phyloP scores from a whole-genome alignment of 2,329 filamentous ascomycete species.

The Cytospora piceae region DNA sequence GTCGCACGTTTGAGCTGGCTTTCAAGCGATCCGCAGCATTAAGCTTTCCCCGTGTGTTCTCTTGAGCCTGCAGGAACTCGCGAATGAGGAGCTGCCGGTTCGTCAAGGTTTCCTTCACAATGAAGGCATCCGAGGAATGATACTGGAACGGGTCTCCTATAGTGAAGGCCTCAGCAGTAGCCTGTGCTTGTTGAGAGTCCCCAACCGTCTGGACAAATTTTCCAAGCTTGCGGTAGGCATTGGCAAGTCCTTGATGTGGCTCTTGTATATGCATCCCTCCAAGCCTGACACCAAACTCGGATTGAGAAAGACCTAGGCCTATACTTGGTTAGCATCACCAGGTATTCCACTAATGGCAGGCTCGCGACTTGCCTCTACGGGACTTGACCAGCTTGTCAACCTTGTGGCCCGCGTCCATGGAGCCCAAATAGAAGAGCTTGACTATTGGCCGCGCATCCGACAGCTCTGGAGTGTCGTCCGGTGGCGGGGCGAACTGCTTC shows the following conservation, averaged over 20 bases:
- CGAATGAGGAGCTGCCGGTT: conserved; percentile 96
- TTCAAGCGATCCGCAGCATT: conserved; percentile 88
- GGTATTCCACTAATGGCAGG: background rate
- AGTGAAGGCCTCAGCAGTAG: conserved; percentile 93
- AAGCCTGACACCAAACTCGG: conserved; percentile 90
- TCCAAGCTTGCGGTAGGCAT: conserved; percentile 92
- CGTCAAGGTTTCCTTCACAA: conserved; percentile 96
- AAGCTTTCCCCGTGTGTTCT: conserved; percentile 79
- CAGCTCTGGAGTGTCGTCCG: conserved; percentile 94
- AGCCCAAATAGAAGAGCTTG: conserved; percentile 92
- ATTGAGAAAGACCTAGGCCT: conserved; percentile 91
- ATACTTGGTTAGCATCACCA: conserved; percentile 38
- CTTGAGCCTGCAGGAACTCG: conserved; percentile 89
- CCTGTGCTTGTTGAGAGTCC: conserved; percentile 94
- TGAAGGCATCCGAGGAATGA: conserved; percentile 93
- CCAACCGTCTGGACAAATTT: conserved; percentile 92
- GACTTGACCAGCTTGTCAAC: conserved; percentile 93
- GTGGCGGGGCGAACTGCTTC: conserved; percentile 97
- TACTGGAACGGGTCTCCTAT: conserved; percentile 93
- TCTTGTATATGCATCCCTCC: conserved; percentile 87
- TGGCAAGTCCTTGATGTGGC: conserved; percentile 82
- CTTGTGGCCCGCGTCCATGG: conserved; percentile 97
- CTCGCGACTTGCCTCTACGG: conserved; percentile 71
- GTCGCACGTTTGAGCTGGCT: conserved; percentile 80
- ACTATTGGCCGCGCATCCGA: conserved; percentile 87